These are phyloP conservation scores for Mycena olivaceomarginata DNA, from an alignment of 768 basidiomycete species.

Conservation along the genomic window DNA sequence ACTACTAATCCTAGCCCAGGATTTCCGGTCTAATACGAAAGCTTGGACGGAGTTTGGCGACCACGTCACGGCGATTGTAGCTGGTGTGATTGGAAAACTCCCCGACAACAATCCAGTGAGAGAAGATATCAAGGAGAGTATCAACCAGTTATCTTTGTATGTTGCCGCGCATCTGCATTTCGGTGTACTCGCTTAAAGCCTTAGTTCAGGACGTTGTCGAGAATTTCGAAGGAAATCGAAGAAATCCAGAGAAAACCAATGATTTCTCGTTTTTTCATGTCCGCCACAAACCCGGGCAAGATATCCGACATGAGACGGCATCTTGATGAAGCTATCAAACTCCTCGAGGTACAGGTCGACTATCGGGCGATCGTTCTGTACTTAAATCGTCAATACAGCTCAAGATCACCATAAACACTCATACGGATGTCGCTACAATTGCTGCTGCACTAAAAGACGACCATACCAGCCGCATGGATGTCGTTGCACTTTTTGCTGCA, in stretches of 20 bases:
- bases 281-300: background rate
- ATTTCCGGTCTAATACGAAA: constrained; percentile 7
- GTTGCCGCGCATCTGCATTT: background rate
- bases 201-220: background rate
- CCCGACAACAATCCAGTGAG: background rate
- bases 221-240: background rate
- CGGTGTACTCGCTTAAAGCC: too few relatives aligned
- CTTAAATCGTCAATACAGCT: background rate
- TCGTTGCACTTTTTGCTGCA: background rate
- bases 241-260: background rate
- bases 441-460: background rate
- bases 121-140: constrained; percentile 7
- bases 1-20: background rate
- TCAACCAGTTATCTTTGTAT: background rate
- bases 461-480: too few relatives aligned
- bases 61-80: background rate
- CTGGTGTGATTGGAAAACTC: background rate
- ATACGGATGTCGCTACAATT: constrained; percentile 4
- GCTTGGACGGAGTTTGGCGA: background rate
- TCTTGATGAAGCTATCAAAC: constrained; percentile 15
- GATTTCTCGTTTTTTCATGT: background rate
- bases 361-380: too few relatives aligned
- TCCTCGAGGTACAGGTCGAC: background rate
- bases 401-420: background rate
- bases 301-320: background rate